Percentiles rank a stretch among this genome's conserved stretches.
phyloP scores from a whole-genome alignment of 257 asterid genomes.

The Verbena officinalis region DNA sequence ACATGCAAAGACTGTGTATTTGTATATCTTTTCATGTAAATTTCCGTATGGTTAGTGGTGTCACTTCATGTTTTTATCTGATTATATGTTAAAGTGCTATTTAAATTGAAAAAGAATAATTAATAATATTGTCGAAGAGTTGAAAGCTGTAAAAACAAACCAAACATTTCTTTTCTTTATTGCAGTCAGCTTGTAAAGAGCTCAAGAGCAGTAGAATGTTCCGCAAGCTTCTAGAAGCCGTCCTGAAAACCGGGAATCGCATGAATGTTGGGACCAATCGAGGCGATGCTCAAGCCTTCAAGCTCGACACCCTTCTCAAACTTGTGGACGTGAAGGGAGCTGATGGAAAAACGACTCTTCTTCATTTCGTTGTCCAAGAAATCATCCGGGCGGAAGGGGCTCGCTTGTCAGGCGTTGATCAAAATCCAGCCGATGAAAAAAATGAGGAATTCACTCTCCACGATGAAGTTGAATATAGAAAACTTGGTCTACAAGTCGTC shows the following conservation, averaged over 20 bases:
- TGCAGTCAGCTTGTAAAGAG: conserved; percentile 80
- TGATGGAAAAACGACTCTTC: conserved; percentile 77
- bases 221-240: conserved; percentile 77
- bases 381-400: conserved; percentile 78
- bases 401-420: conserved; percentile 45
- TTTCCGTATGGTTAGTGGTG: too few relatives aligned
- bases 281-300: conserved; percentile 83
- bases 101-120: too few relatives aligned
- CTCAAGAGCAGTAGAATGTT: conserved; percentile 82
- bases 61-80: too few relatives aligned
- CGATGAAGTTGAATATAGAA: conserved; percentile 63
- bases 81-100: too few relatives aligned
- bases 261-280: conserved; percentile 86
- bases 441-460: conserved; percentile 38
- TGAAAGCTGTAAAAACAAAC: too few relatives aligned
- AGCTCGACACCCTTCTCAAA: conserved; percentile 81
- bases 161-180: not conserved
- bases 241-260: conserved; percentile 76
- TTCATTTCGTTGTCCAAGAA: conserved; percentile 83
- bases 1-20: too few relatives aligned
- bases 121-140: too few relatives aligned
- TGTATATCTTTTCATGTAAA: too few relatives aligned
- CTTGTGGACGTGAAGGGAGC: conserved; percentile 79
- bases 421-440: conserved; percentile 30
- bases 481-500: conserved; percentile 69